Base-by-base conservation (phyloP, 495 filamentous ascomycete species). In the Penicillium coprophilum region DNA sequence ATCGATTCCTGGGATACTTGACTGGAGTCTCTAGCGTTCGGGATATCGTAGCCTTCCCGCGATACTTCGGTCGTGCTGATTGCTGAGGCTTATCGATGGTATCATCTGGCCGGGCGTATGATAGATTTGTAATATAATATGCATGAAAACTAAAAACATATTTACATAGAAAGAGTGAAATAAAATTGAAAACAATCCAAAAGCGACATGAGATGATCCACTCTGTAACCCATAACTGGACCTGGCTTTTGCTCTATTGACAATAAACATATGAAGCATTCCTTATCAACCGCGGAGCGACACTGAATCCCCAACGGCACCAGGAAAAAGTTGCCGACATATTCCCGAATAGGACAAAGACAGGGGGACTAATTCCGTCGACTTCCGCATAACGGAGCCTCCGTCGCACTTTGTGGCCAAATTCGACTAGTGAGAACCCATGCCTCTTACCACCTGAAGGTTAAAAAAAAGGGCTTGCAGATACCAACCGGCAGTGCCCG, bases 31-130 rank as follows among this genome's bases (percentile, higher is more conserved):
- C 82, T 49, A 96, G 91, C 61, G 84, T 98, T 59, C 82, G 91
- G 62, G 94, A 98, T 69, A 80, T 89, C 20, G 87, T 95, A 36
- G 80, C 90, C 19, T 98, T 97, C 69, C 94, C 94, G 43, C 82
- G 94, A 62, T 95, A 91, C 83, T 84, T 85, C 66, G 90, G 90
- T n/a, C 85, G 90, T 55, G 96, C 92, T 66, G 92, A 96, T 71
- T 96, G 92, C 68, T 97, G 62, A 57, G 38, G 23, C 36, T 12
- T 7, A 31, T 20, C 34, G 40, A 11, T 27, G n/a, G 48, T 43
- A 45, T 50, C 21, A 11, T 24, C 3, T 39, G 20, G 38, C 32
- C 12, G 53, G 53, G 24, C 60, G 63, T 65, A 63, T 50, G 46
- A 60, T 63, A 58, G 34, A 56, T 53, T 13, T 65, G 53, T 66